Evolutionary conservation across 2,329 filamentous ascomycete species (phyloP).

Genomic region (Colletotrichum sp.): DNA sequence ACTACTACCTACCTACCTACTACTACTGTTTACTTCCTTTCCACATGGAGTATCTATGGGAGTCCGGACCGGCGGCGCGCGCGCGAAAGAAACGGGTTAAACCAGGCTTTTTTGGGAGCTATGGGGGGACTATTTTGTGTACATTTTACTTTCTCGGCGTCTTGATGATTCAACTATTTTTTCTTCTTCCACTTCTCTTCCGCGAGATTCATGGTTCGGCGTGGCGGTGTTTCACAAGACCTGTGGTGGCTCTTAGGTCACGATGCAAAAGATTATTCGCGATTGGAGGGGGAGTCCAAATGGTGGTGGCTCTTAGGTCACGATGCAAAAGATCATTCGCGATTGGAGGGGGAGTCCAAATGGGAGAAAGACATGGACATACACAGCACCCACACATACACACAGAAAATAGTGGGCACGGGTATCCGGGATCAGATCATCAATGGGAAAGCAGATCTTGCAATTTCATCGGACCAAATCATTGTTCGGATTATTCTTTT

Average conservation of each 20-base stretch:
- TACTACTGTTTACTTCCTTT: neutral
- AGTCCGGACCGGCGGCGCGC: neutral
- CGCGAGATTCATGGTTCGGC: neutral
- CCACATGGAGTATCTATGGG: constrained; percentile 1
- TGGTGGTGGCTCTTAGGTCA: neutral
- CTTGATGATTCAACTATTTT: neutral
- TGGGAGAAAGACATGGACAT: neutral
- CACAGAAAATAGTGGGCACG: neutral
- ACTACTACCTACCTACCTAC: neutral
- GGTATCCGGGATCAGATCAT: neutral
- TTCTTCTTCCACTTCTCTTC: neutral
- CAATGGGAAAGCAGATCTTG: neutral
- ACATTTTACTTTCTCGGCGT: neutral
- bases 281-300: neutral
- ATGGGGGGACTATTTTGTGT: neutral
- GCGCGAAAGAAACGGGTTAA: neutral
- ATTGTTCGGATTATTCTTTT: neutral
- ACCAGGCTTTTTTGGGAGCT: neutral
- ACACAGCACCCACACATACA: neutral
- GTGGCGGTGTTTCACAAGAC: neutral
- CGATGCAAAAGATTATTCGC: neutral
- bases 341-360: neutral
- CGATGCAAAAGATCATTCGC: neutral
- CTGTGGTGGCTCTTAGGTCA: neutral
- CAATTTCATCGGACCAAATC: neutral